These are phyloP conservation scores for Cornus controversa DNA, from an alignment of 148 eudicot genomes.

Conservation along the genomic window DNA sequence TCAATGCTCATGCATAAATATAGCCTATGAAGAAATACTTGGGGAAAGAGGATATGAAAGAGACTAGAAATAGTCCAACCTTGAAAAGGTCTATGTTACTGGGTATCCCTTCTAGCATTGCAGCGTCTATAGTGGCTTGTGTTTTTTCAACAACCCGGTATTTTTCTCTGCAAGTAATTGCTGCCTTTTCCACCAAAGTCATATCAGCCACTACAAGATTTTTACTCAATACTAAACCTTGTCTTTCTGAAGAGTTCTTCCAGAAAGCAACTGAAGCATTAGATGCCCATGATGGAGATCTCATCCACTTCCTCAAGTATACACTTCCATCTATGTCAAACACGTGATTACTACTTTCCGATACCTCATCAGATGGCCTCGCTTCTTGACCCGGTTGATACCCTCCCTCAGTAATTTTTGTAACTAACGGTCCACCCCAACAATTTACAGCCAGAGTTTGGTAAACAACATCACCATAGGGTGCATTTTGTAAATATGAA, in stretches of 20 bases:
- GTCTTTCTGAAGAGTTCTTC: conserved; percentile 43
- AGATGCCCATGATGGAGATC: conserved; percentile 76
- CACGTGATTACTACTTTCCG: conserved; percentile 49
- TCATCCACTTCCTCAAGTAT: conserved; percentile 78
- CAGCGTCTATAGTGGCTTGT: conserved; percentile 91
- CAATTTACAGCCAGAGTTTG: conserved; percentile 88
- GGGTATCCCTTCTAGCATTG: conserved; percentile 93
- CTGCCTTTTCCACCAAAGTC: conserved; percentile 70
- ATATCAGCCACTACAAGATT: conserved; percentile 73
- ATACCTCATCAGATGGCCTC: conserved; percentile 32
- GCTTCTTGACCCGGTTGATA: conserved; percentile 17
- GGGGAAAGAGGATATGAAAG: conserved; percentile 1
- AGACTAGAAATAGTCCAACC: conserved; percentile 39
- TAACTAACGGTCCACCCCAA: conserved; percentile 82
- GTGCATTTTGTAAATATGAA: conserved; percentile 62
- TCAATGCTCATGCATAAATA: background rate
- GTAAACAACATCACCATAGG: conserved; percentile 69
- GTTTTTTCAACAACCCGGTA: conserved; percentile 65
- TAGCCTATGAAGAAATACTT: background rate
- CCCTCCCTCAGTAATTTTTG: conserved; percentile 28
- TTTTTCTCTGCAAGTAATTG: conserved; percentile 55
- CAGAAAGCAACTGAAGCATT: conserved; percentile 69
- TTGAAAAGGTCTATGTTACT: conserved; percentile 91
- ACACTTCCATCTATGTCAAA: conserved; percentile 86
- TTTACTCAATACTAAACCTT: conserved; percentile 71